Conservation (phyloP, 352 stramenopile genomes). For the Globisporangium takayamanum region DNA sequence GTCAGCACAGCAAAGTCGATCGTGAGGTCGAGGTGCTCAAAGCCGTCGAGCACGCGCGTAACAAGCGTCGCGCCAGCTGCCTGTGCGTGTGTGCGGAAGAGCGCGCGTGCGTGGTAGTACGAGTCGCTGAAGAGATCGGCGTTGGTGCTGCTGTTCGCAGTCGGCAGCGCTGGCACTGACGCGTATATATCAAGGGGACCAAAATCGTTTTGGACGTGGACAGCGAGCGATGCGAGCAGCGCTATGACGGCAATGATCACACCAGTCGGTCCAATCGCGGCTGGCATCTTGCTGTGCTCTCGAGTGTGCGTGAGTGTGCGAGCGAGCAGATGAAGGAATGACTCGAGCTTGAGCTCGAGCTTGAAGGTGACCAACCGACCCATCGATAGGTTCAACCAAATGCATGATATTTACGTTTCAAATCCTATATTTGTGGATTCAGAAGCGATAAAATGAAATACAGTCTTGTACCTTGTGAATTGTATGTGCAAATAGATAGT, state of each 20-base stretch:
- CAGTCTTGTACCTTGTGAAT: no score
- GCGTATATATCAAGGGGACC: constrained; percentile 38
- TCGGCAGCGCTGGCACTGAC: background rate
- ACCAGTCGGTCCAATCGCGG: background rate
- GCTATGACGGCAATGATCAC: constrained; percentile 3
- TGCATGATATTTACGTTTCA: no score
- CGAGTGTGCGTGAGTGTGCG: background rate
- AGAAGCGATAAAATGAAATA: no score
- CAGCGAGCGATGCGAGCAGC: constrained; percentile 24
- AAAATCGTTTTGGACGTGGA: constrained; percentile 47
- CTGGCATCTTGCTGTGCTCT: background rate
- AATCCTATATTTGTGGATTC: no score
- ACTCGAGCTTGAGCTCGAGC: no score
- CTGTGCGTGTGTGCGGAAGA: constrained; percentile 41
- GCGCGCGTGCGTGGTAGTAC: constrained; percentile 57
- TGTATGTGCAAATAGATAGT: no score
- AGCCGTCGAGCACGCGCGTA: constrained; percentile 34
- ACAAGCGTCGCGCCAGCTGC: constrained; percentile 35
- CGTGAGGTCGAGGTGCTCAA: constrained; percentile 41
- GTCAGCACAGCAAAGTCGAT: constrained; percentile 63
- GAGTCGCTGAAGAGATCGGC: constrained; percentile 36
- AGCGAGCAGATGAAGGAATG: no score
- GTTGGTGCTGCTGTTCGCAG: constrained; percentile 28
- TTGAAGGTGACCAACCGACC: no score
- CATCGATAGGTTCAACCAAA: no score